Evolutionary conservation across 208 protist species (phyloP).

Genomic region (Chromosphaera perkinsii): DNA sequence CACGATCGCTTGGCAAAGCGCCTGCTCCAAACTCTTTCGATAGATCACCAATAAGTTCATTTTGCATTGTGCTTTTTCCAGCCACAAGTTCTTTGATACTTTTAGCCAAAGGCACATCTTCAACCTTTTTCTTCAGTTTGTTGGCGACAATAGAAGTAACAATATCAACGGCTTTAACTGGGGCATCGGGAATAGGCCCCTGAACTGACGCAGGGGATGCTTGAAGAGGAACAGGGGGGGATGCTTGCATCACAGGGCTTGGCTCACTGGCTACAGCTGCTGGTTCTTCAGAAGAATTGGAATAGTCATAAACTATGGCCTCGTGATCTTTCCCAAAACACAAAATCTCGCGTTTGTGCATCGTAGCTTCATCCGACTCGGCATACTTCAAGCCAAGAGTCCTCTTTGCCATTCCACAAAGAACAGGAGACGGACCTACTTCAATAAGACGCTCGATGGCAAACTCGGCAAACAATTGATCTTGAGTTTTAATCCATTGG

Average conservation of each 20-base stretch:
- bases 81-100: constrained; percentile 49
- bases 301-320: constrained; percentile 22
- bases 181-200: background rate
- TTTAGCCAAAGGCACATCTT: constrained; percentile 1
- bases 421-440: constrained; percentile 61
- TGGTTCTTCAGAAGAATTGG: too few species aligned
- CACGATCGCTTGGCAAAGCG: constrained; percentile 17
- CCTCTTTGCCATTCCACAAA: constrained; percentile 51
- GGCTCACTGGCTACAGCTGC: too few species aligned
- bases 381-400: constrained; percentile 44
- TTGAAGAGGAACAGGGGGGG: background rate
- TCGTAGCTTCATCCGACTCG: constrained; percentile 22
- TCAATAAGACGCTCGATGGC: constrained; percentile 60
- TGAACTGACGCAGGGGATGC: background rate
- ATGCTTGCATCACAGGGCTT: too few species aligned
- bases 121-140: constrained; percentile 20
- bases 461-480: constrained; percentile 51
- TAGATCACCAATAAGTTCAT: constrained; percentile 37
- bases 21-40: constrained; percentile 3
- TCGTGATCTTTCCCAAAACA: constrained; percentile 28
- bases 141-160: constrained; percentile 1
- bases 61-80: constrained; percentile 55
- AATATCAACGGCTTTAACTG: constrained; percentile 1
- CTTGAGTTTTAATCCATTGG: constrained; percentile 70
- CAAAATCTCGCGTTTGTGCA: constrained; percentile 9